Evolutionary conservation across 345 rosid genomes (phyloP).

Genomic region (Mercurialis annua): DNA sequence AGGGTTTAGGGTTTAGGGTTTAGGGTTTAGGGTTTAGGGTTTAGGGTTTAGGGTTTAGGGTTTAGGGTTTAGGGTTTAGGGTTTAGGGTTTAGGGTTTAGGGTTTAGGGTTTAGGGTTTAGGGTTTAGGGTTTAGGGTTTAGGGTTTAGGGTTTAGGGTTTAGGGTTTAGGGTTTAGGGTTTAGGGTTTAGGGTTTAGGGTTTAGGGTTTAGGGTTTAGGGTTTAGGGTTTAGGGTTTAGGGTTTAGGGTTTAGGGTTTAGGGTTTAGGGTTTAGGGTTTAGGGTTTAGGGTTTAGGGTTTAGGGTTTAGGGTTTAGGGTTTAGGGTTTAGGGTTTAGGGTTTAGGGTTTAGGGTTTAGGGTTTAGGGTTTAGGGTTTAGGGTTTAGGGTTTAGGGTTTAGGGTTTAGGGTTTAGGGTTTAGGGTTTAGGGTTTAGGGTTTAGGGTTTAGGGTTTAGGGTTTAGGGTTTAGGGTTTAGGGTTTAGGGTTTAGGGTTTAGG

Average conservation of each 20-base stretch:
- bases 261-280: conserved; percentile 11
- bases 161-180: conserved; percentile 7
- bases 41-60: background rate
- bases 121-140: conserved; percentile 3
- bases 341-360: background rate
- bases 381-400: conserved; percentile 16
- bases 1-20: conserved; percentile 4
- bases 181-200: conserved; percentile 9
- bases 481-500: conserved; percentile 14
- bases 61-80: conserved; percentile 1
- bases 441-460: too few relatives aligned
- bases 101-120: conserved; percentile 9
- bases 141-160: conserved; percentile 7
- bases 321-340: conserved; percentile 18
- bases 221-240: conserved; percentile 14
- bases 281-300: conserved; percentile 15
- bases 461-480: conserved; percentile 8
- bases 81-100: conserved; percentile 2
- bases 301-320: background rate
- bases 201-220: conserved; percentile 8
- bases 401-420: conserved; percentile 15
- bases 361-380: conserved; percentile 13
- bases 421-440: conserved; percentile 12
- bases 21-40: conserved; percentile 7
- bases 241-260: conserved; percentile 18